phyloP scores from a whole-genome alignment of 352 stramenopile species.

The Phytopythium montanum region DNA sequence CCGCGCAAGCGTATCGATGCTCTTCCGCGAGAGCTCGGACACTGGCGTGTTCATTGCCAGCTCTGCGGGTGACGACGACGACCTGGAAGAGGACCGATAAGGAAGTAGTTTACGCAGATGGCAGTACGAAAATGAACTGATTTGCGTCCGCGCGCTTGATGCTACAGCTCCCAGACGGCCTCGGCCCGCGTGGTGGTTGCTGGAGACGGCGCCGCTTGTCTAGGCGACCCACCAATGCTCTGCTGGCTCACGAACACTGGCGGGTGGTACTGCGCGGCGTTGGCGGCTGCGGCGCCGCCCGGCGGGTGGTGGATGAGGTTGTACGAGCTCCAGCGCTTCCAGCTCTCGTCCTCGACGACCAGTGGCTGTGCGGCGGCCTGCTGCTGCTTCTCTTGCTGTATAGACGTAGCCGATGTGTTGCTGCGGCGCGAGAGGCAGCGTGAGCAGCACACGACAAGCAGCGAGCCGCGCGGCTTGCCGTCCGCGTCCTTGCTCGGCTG shows the following conservation, averaged over 20 bases:
- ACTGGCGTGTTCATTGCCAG: not conserved
- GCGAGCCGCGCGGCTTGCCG: not conserved
- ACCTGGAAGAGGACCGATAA: conserved; percentile 1
- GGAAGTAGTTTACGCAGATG: not conserved
- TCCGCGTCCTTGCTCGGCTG: not conserved
- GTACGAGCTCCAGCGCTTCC: conserved; percentile 77
- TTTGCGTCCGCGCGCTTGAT: not conserved
- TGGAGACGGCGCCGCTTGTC: not conserved
- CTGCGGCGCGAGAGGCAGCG: conserved; percentile 13
- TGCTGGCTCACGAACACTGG: conserved; percentile 40
- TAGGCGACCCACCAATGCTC: not conserved
- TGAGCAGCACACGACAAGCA: conserved; percentile 10
- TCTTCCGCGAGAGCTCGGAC: conserved; percentile 24
- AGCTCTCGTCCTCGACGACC: conserved; percentile 80
- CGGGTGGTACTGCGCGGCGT: conserved; percentile 31
- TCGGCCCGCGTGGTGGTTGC: conserved; percentile 30
- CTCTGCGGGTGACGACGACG: not conserved
- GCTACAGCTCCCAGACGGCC: conserved; percentile 73
- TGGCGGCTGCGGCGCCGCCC: conserved; percentile 20
- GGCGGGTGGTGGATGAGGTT: conserved; percentile 58
- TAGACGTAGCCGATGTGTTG: not conserved
- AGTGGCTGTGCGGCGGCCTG: conserved; percentile 37
- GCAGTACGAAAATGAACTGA: not conserved
- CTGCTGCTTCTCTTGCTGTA: conserved; percentile 1
- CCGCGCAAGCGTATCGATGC: conserved; percentile 10